Evolutionary conservation across 495 filamentous ascomycete genomes (phyloP).

Genomic region (Trichoderma parareesei): DNA sequence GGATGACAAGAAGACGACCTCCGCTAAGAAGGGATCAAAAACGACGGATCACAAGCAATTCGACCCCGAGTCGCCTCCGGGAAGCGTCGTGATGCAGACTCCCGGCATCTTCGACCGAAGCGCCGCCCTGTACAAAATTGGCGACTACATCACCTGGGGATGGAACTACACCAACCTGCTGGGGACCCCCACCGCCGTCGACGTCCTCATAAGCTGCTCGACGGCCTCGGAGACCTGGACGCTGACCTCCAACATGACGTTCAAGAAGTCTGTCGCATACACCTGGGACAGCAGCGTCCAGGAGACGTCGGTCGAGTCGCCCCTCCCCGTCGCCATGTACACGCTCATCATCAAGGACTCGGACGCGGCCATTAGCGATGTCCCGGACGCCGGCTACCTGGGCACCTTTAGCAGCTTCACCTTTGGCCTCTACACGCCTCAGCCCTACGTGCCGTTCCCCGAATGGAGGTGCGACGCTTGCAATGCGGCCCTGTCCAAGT

Average conservation of each 20-base stretch:
- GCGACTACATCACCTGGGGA: conserved; percentile 71
- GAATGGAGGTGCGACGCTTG: conserved; percentile 61
- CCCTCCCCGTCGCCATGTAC: conserved; percentile 66
- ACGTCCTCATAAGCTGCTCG: conserved; percentile 75
- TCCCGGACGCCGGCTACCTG: conserved; percentile 65
- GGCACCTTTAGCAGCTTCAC: conserved; percentile 49
- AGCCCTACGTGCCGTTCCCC: conserved; percentile 52
- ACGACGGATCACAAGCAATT: conserved; percentile 44
- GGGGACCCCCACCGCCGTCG: conserved; percentile 66
- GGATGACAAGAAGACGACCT: conserved; percentile 14
- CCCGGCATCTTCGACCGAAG: conserved; percentile 47
- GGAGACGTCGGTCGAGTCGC: conserved; percentile 44
- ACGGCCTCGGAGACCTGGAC: conserved; percentile 35
- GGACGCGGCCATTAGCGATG: conserved; percentile 50
- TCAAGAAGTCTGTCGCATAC: conserved; percentile 30
- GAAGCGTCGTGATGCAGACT: conserved; percentile 75
- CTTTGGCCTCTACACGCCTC: conserved; percentile 77
- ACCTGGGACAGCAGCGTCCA: conserved; percentile 78
- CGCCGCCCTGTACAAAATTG: conserved; percentile 82
- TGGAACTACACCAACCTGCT: conserved; percentile 95
- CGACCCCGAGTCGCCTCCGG: conserved; percentile 55
- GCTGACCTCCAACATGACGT: conserved; percentile 47
- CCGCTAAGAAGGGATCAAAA: conserved; percentile 16
- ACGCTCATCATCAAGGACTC: conserved; percentile 80
- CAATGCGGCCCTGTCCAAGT: conserved; percentile 55